These are phyloP conservation scores for Debaryomyces sp. DNA, from an alignment of 1,139 yeast species.

Conservation along the genomic window DNA sequence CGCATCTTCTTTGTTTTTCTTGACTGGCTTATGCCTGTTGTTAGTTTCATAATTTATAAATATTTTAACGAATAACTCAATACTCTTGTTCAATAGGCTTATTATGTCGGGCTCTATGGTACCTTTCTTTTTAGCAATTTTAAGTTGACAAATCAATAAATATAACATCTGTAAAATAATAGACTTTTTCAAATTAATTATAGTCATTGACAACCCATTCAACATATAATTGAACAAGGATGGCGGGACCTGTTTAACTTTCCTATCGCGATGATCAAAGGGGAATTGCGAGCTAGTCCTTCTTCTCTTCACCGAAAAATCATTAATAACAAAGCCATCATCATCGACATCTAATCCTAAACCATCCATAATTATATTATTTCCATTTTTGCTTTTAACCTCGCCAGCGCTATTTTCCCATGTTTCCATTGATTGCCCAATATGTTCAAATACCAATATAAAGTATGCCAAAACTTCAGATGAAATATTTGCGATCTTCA, in stretches of 20 bases:
- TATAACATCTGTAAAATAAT: slow-evolving; percentile 50
- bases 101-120: slow-evolving; percentile 16
- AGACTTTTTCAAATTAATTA: slow-evolving; percentile 48
- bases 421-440: slow-evolving; percentile 24
- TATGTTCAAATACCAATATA: slow-evolving; percentile 39
- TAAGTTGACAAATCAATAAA: slow-evolving; percentile 43
- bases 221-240: slow-evolving; percentile 49
- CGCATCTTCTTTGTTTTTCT: slow-evolving; percentile 34
- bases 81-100: slow-evolving; percentile 31
- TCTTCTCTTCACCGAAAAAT: slow-evolving; percentile 46
- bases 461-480: slow-evolving; percentile 45
- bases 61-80: slow-evolving; percentile 39
- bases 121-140: slow-evolving; percentile 28
- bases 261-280: slow-evolving; percentile 13
- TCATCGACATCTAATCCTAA: slow-evolving; percentile 44
- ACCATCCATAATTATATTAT: slow-evolving; percentile 33
- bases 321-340: slow-evolving; percentile 52
- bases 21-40: slow-evolving; percentile 20
- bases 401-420: slow-evolving; percentile 12
- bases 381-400: slow-evolving; percentile 13
- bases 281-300: slow-evolving; percentile 16
- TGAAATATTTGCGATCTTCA: slow-evolving; percentile 40
- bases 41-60: slow-evolving; percentile 41
- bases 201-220: slow-evolving; percentile 49
- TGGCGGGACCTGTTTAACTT: slow-evolving; percentile 33